phyloP scores from a whole-genome alignment of 352 stramenopile species.

The Blastocystis sp. region DNA sequence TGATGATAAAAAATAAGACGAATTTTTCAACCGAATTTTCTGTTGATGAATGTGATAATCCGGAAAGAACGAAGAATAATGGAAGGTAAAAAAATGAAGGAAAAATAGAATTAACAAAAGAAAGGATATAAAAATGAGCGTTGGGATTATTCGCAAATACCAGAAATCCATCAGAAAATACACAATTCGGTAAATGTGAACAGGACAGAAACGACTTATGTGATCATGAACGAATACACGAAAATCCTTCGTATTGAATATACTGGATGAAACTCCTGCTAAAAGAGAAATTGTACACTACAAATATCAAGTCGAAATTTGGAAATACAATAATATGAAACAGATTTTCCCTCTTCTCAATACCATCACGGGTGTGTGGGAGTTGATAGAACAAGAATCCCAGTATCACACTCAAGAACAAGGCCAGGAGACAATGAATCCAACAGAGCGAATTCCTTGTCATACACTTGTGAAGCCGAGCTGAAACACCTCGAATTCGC shows the following conservation, averaged over 20 bases:
- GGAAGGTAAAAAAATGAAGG: not conserved
- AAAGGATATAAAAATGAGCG: constrained; percentile 36
- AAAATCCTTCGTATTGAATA: constrained; percentile 53
- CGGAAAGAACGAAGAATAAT: not conserved
- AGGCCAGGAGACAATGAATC: not conserved
- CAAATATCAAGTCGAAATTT: not conserved
- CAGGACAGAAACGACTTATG: constrained; percentile 35
- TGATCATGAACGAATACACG: constrained; percentile 42
- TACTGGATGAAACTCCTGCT: not conserved
- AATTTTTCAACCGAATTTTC: not conserved
- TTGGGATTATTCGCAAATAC: not conserved
- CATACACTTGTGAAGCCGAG: constrained; percentile 9
- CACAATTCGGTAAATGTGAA: constrained; percentile 49
- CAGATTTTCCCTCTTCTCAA: constrained; percentile 47
- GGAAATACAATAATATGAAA: constrained; percentile 14
- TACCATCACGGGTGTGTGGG: not conserved
- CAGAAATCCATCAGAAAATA: constrained; percentile 32
- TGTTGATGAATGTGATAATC: not conserved
- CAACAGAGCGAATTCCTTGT: not conserved
- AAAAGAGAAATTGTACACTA: constrained; percentile 34
- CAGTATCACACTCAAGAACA: not conserved
- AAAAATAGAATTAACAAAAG: not conserved
- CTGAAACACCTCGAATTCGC: not conserved
- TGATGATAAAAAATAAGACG: not conserved
- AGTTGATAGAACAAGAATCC: constrained; percentile 11